Base-by-base conservation (phyloP, 768 basidiomycete species). In the Podaxis carcinomalis region DNA sequence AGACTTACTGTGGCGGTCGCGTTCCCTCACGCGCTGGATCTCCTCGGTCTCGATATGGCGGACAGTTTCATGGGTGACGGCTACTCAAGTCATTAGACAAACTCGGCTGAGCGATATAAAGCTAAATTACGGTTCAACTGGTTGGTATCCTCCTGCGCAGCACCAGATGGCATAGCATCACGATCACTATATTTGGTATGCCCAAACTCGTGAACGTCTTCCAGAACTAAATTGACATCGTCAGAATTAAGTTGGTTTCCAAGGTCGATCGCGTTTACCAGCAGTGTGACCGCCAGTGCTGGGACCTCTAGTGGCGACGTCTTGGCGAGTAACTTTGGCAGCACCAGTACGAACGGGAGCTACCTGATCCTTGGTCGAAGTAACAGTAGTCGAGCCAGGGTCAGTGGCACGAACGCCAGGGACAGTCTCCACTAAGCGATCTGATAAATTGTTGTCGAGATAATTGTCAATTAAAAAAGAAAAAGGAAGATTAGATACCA, bases 1-100 rank as follows among this genome's bases (percentile, higher is more conserved):
- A 19, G 23, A 57, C 74, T 47, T 63, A 75, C 74, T 68, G 51
- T 77, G 76, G 2, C 74, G 70, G 14, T 77, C 74, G 40, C 64
- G 67, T 5, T 76, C 71, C 50, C 68, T 74, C 27, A 72, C 58
- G 27, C 71, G 71, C 13, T 67, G 61, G 4, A 75, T 69, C 56
- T 75, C 73, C 49, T 70, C 72, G 3, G 67, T 68, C 46, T 74
- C 72, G 4, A 71, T 57, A 21, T 69, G 69, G 44, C 68, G 72
- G 21, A 73, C 56, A 27, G 59, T 63, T 42, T 74, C 69, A 25
- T 73, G 72, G 9, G 66, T 65, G 3, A 74, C 68, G 11, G 73
- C 72, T 73, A 57, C 4, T 21, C 4, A 25, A 4, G 2, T 11
- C 36, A 7, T 36, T 35, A 35, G 19, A 21, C n/a, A 25, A 19